Conservation (phyloP, 257 asterid species). For the Fraxinus americana region DNA sequence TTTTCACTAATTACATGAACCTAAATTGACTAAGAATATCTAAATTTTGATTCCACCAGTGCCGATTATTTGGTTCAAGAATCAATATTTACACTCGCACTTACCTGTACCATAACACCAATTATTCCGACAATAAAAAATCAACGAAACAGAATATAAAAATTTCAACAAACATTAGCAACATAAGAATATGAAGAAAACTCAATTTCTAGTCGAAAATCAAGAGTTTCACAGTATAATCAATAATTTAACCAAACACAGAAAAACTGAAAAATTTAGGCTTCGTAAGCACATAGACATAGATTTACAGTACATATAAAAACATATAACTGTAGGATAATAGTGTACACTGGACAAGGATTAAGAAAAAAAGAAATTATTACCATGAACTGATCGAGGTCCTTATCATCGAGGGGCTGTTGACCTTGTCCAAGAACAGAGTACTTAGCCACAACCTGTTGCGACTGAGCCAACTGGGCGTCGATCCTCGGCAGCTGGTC, state of each 20-base stretch:
- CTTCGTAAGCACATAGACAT: background rate
- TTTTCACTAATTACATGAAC: background rate
- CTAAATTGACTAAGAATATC: background rate
- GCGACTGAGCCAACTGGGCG: constrained; percentile 93
- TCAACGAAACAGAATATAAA: background rate
- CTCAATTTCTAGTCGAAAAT: background rate
- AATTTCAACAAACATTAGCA: background rate
- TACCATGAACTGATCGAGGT: constrained; percentile 98
- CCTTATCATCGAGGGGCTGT: constrained; percentile 67
- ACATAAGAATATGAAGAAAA: background rate
- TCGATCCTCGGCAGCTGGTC: constrained; percentile 98
- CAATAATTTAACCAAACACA: constrained; percentile 6
- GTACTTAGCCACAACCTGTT: constrained; percentile 82
- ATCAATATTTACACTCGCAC: background rate
- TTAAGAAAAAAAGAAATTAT: background rate
- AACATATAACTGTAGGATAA: background rate
- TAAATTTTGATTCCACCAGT: background rate
- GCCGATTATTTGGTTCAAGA: background rate
- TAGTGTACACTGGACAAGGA: background rate
- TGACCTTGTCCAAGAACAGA: constrained; percentile 69
- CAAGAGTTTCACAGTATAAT: background rate
- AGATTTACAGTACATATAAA: background rate
- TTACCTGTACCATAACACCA: background rate
- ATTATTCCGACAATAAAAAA: background rate
- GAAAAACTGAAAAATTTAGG: background rate